Conservation (phyloP, 306 rosid genomes). For the Mucuna pruriens region DNA sequence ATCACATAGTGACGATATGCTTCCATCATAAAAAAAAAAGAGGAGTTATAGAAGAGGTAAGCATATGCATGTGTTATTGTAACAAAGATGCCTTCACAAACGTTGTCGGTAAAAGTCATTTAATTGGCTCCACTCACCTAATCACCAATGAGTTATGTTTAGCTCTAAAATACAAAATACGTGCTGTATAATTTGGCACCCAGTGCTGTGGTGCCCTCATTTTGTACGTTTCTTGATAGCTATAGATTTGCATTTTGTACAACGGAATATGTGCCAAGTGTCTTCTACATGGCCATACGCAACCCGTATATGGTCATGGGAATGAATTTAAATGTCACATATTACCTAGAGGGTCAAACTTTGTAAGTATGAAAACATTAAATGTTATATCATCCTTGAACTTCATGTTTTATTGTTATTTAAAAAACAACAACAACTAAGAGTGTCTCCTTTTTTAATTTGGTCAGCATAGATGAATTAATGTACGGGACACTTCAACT, state of each 20-base stretch:
- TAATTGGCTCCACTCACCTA: not conserved
- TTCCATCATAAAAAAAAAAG: conserved; percentile 34
- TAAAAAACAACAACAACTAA: not conserved
- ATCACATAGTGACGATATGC: conserved; percentile 31
- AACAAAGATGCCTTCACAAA: conserved; percentile 32
- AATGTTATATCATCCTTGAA: not conserved
- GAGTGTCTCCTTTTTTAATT: not conserved
- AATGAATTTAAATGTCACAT: not conserved
- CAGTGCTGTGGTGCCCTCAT: conserved; percentile 7
- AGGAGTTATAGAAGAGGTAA: not conserved
- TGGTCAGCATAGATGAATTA: not conserved
- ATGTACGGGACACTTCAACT: not conserved
- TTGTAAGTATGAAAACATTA: conserved; percentile 17
- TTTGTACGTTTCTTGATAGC: conserved; percentile 20
- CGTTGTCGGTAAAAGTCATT: conserved; percentile 35
- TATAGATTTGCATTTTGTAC: conserved; percentile 6
- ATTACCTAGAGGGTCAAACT: conserved; percentile 23
- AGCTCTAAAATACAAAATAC: conserved; percentile 11
- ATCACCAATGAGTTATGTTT: not conserved
- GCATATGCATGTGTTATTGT: conserved; percentile 7
- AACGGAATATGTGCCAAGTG: not conserved
- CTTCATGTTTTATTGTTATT: not conserved
- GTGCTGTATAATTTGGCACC: not conserved
- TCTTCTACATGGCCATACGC: conserved; percentile 15
- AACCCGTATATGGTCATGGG: not conserved